Evolutionary conservation across 2,329 filamentous ascomycete genomes (phyloP).

Genomic region (Lasiodiplodia sp.): DNA sequence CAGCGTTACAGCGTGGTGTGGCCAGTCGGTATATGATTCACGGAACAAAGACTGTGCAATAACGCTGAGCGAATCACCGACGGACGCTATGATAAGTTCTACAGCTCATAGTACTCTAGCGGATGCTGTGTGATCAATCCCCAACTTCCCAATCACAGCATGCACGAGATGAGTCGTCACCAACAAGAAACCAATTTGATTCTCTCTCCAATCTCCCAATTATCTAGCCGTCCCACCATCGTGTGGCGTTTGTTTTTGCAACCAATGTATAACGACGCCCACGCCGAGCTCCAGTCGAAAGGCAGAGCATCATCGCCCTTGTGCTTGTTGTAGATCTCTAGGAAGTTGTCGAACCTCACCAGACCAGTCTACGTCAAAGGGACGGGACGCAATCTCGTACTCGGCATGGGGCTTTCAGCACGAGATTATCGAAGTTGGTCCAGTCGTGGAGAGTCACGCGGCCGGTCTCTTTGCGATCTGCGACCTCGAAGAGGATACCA

Average conservation of each 20-base stretch:
- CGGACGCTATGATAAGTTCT: too few relatives aligned
- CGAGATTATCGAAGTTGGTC: too few relatives aligned
- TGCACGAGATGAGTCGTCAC: too few relatives aligned
- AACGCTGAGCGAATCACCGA: too few relatives aligned
- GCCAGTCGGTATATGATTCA: too few relatives aligned
- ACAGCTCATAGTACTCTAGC: too few relatives aligned
- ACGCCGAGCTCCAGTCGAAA: conserved; percentile 97
- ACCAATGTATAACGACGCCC: conserved; percentile 94
- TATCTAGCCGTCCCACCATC: conserved; percentile 54
- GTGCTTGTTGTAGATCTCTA: conserved; percentile 84
- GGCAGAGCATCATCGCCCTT: conserved; percentile 83
- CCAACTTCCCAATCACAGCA: too few relatives aligned
- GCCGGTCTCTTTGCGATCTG: conserved; percentile 78
- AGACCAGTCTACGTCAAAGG: conserved; percentile 95
- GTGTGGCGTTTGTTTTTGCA: conserved; percentile 85
- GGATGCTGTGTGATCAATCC: too few relatives aligned
- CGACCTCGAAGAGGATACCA: conserved; percentile 88
- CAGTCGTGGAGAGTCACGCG: conserved; percentile 84
- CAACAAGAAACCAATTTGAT: too few relatives aligned
- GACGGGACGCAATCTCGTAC: conserved; percentile 97
- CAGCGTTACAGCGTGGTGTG: too few relatives aligned
- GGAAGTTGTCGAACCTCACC: conserved; percentile 88
- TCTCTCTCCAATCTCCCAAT: too few relatives aligned
- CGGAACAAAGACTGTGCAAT: too few relatives aligned
- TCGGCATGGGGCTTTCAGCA: conserved; percentile 94